Percentiles rank a stretch among this genome's conserved stretches.
phyloP scores from a whole-genome alignment of 2,329 filamentous ascomycete species.

The Pestalotiopsis sp. region DNA sequence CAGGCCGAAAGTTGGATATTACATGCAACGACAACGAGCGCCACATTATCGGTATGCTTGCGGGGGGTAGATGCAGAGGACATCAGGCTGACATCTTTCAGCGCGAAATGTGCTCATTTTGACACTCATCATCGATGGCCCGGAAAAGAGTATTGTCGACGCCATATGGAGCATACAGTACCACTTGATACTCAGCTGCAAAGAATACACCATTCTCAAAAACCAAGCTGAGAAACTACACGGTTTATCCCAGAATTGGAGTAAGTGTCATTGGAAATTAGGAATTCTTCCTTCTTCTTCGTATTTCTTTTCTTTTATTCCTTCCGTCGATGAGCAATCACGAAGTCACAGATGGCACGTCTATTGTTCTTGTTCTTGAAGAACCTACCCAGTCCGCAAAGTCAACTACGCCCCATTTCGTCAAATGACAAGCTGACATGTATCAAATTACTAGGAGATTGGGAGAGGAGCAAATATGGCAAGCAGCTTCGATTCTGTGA shows the following conservation, averaged over 20 bases:
- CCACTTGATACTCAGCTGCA: not conserved
- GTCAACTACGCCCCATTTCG: not conserved
- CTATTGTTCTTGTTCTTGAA: too few species aligned
- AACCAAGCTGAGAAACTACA: not conserved
- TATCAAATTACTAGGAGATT: not conserved
- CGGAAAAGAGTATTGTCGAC: not conserved
- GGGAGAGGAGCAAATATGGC: slow-evolving; percentile 4
- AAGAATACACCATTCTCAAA: not conserved
- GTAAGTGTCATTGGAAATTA: not conserved
- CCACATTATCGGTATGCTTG: not conserved
- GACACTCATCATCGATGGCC: not conserved
- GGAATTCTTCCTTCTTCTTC: too few species aligned
- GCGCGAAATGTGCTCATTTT: not conserved
- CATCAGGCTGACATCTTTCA: not conserved
- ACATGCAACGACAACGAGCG: slow-evolving; percentile 1
- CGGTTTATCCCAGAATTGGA: not conserved
- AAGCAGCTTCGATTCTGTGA: not conserved
- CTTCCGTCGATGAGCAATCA: too few species aligned
- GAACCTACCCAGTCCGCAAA: too few species aligned
- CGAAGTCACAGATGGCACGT: too few species aligned
- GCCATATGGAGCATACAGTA: slow-evolving; percentile 2
- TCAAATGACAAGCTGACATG: not conserved
- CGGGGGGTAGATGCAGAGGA: not conserved
- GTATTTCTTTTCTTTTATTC: too few species aligned
- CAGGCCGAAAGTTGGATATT: slow-evolving; percentile 1